Evolutionary conservation across 306 rosid species (phyloP).

Genomic region (Albizia julibrissin): DNA sequence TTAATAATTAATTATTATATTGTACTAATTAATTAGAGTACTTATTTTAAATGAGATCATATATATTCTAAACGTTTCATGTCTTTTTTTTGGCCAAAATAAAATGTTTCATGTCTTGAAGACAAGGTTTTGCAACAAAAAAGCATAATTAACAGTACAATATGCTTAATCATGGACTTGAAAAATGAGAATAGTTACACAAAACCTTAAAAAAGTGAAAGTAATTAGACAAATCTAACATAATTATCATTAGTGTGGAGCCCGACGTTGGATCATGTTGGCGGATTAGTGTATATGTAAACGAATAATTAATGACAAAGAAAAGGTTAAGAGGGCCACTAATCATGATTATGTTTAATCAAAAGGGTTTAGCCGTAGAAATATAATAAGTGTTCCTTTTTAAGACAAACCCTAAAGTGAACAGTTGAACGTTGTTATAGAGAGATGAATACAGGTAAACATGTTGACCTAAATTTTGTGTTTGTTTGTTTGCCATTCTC

Average conservation of each 20-base stretch:
- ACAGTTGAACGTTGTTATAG: not conserved
- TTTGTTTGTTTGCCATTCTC: slow-evolving; percentile 39
- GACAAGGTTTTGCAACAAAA: not conserved
- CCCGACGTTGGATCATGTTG: slow-evolving; percentile 49
- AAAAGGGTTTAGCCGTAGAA: slow-evolving; percentile 30
- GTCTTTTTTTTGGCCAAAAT: too few relatives aligned
- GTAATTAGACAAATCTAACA: slow-evolving; percentile 6
- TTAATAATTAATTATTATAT: not conserved
- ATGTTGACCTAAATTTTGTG: slow-evolving; percentile 50
- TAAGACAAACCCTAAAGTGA: not conserved
- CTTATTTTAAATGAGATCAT: not conserved
- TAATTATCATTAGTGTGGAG: slow-evolving; percentile 54
- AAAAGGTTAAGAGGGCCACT: slow-evolving; percentile 35
- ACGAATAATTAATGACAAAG: slow-evolving; percentile 41
- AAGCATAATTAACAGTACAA: not conserved
- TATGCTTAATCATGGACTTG: not conserved
- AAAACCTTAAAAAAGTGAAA: not conserved
- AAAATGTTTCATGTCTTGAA: not conserved
- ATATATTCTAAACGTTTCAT: not conserved
- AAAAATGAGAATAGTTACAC: not conserved
- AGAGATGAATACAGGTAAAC: slow-evolving; percentile 42
- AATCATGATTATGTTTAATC: slow-evolving; percentile 39
- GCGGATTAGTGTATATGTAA: slow-evolving; percentile 11
- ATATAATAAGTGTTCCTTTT: slow-evolving; percentile 9
- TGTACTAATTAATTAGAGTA: not conserved